Evolutionary conservation across 805 yeast genomes (phyloP), one percentile per base, ranked within the genome.

Genomic region (Saccharomyces kudriavzevii): DNA sequence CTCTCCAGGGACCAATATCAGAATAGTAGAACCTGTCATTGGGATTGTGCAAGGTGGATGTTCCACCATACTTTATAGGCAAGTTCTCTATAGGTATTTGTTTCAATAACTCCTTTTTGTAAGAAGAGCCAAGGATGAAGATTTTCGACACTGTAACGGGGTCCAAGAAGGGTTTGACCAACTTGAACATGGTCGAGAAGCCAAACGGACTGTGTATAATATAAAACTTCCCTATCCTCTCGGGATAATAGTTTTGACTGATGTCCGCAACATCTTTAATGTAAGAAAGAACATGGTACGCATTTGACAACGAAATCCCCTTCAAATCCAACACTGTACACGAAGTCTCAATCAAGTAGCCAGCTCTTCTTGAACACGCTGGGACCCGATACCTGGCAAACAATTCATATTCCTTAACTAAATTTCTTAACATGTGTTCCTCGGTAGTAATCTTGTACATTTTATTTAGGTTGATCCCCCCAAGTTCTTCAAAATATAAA

Each of bases 211-310:
- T 96, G 67, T 94, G 94, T 73, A 94, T 89, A 64, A 91, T 76
- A 74, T 90, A 92, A 70, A 92, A 94, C 72, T 88, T 90, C 67
- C 99, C 99, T 99, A 94, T 94, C 73, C 98, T 86, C 78, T 94
- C 99, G n/a, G 99, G 99, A 70, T 94, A 94, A 74, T 88, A 92
- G 75, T 94, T 89, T 77, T 94, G 99, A 55, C 98, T 97, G 64
- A 94, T 89, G 64, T 80, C 76, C 10, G 97, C 88, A 9, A 98
- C 97, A 72, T 91, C 97, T 70, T 84, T 84, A 52, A 94, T 96
- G 72, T 90, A 94, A 11, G 85, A 77, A 58, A 89, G 77, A 45
- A 94, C 99, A 68, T 85, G 89, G 58, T 85, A 83, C 26, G 96
- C 96, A 49, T 94, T 74, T 22, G 86, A 76, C 55, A 94, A 77